Evolutionary conservation across 352 stramenopile genomes (phyloP).

Genomic region (Phytophthora parvispora): DNA sequence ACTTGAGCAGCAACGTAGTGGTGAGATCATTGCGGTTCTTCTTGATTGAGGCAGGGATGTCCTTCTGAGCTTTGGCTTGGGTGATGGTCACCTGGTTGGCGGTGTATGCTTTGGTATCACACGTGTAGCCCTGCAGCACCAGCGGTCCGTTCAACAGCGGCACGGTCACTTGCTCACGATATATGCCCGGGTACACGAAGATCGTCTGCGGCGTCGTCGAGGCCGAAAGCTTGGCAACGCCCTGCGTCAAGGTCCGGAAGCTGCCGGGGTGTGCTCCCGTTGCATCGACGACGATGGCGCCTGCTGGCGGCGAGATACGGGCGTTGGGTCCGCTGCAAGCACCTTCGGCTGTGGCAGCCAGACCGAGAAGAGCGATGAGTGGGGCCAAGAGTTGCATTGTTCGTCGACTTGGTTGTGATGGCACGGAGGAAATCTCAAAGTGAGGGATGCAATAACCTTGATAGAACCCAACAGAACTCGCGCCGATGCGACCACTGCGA

Average conservation of each 20-base stretch:
- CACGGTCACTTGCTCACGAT: background rate
- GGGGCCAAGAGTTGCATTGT: background rate
- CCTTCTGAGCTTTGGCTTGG: background rate
- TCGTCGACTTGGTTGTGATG: background rate
- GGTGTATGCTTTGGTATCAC: background rate
- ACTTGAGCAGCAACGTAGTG: background rate
- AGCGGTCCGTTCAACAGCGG: background rate
- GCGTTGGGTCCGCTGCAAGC: background rate
- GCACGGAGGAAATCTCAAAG: background rate
- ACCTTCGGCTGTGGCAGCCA: background rate
- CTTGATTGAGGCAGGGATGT: background rate
- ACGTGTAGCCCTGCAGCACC: background rate
- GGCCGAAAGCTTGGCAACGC: background rate
- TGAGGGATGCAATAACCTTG: background rate
- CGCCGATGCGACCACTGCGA: no score
- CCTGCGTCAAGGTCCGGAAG: background rate
- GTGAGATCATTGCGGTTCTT: background rate
- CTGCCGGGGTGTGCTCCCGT: background rate
- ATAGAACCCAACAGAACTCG: no score
- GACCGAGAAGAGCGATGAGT: background rate
- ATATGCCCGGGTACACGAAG: background rate
- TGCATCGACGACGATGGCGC: background rate
- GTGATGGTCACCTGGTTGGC: slow-evolving; percentile 2
- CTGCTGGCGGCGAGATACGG: background rate
- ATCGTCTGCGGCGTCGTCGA: background rate